Evolutionary conservation across 2,329 filamentous ascomycete genomes (phyloP).

Genomic region (Mariannaea sp.): DNA sequence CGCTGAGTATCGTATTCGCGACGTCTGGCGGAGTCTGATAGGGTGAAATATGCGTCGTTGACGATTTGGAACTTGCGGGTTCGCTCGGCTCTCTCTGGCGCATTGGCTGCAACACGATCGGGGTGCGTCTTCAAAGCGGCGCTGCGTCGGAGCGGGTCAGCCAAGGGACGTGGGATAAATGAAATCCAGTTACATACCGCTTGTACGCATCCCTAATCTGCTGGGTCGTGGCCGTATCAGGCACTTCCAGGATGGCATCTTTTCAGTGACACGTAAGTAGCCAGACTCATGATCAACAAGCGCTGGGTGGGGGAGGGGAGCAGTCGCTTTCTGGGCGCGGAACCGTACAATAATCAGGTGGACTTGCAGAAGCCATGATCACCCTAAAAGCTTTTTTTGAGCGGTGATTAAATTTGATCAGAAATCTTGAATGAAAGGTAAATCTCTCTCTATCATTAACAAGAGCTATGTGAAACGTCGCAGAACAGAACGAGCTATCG

Average conservation of each 20-base stretch:
- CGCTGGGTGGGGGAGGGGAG: too few relatives aligned
- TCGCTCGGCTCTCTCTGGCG: slow-evolving; percentile 78
- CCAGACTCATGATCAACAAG: slow-evolving; percentile 16
- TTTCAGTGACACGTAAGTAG: slow-evolving; percentile 23
- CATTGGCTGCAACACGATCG: slow-evolving; percentile 83
- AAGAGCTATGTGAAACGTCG: not conserved
- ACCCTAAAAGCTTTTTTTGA: not conserved
- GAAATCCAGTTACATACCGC: slow-evolving; percentile 54
- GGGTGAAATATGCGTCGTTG: slow-evolving; percentile 91
- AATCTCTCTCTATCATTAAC: slow-evolving; percentile 4
- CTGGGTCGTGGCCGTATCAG: slow-evolving; percentile 74
- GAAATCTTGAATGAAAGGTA: not conserved
- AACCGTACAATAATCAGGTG: slow-evolving; percentile 63
- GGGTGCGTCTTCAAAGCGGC: slow-evolving; percentile 92
- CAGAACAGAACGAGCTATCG: slow-evolving; percentile 18
- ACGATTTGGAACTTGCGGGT: slow-evolving; percentile 91
- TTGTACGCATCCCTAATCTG: slow-evolving; percentile 97
- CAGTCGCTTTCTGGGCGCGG: too few relatives aligned
- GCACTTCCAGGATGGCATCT: slow-evolving; percentile 77
- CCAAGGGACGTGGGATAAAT: not conserved
- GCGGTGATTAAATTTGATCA: not conserved
- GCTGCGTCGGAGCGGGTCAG: slow-evolving; percentile 51
- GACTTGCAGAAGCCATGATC: slow-evolving; percentile 47
- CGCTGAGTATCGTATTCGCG: slow-evolving; percentile 80
- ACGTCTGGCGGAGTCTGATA: slow-evolving; percentile 78